These are phyloP conservation scores for Punica granatum DNA, from an alignment of 345 rosid species.

Conservation along the genomic window DNA sequence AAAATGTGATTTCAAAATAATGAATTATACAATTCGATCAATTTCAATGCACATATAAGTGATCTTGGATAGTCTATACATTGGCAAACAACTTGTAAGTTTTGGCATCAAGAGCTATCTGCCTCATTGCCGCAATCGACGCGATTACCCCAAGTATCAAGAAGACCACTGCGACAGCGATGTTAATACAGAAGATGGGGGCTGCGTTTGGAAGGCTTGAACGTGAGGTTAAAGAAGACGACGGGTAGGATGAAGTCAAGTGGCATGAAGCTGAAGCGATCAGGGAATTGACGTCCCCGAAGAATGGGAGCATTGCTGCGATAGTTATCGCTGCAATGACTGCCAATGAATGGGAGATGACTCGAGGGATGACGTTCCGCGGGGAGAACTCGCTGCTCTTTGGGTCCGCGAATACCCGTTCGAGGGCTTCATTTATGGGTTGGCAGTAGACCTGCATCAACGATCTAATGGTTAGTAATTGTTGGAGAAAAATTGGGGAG, in stretches of 20 bases:
- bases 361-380: constrained; percentile 57
- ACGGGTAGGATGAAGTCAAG: constrained; percentile 70
- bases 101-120: constrained; percentile 56
- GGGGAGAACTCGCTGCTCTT: constrained; percentile 43
- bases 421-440: constrained; percentile 77
- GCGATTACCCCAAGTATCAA: constrained; percentile 42
- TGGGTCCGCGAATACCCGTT: constrained; percentile 42
- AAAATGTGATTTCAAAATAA: no score
- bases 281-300: constrained; percentile 58
- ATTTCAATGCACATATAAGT: not conserved
- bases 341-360: constrained; percentile 46
- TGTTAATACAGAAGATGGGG: constrained; percentile 58
- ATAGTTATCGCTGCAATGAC: constrained; percentile 43
- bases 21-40: no score
- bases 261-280: constrained; percentile 81
- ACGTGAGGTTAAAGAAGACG: constrained; percentile 65
- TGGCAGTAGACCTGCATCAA: constrained; percentile 77
- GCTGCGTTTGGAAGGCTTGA: constrained; percentile 60
- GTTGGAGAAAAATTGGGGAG: no score
- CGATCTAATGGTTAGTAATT: no score
- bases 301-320: constrained; percentile 84
- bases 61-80: constrained; percentile 19
- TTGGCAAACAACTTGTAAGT: constrained; percentile 56
- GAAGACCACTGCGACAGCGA: constrained; percentile 45
- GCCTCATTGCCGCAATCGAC: constrained; percentile 71